Percentiles rank a stretch among this genome's conserved stretches.
Conservation (phyloP, 2,329 filamentous ascomycete species). For the Microcera coccophila region DNA sequence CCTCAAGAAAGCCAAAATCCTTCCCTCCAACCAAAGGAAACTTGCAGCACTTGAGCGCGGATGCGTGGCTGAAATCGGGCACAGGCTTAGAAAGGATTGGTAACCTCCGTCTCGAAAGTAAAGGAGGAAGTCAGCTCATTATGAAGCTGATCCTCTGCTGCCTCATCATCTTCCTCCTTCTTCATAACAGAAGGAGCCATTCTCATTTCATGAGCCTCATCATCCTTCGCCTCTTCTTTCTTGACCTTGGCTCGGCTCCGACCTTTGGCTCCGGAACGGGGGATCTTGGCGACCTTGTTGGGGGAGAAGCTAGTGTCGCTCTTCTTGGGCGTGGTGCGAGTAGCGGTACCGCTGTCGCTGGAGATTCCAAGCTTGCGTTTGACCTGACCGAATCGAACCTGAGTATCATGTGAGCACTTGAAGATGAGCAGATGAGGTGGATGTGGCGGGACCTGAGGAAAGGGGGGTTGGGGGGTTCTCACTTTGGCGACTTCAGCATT, state of each 20-base stretch:
- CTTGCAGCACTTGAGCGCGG: too few relatives aligned
- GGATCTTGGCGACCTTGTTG: constrained; percentile 31
- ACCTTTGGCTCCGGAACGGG: constrained; percentile 22
- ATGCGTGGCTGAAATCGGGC: too few relatives aligned
- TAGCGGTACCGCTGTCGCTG: constrained; percentile 19
- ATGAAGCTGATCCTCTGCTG: constrained; percentile 7
- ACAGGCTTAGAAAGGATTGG: too few relatives aligned
- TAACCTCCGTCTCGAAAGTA: too few relatives aligned
- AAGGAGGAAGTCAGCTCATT: too few relatives aligned
- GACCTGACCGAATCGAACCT: constrained; percentile 49
- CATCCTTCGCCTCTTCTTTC: constrained; percentile 16
- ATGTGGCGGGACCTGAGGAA: background rate
- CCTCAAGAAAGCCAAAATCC: too few relatives aligned
- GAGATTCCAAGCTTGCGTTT: constrained; percentile 44
- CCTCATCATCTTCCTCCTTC: constrained; percentile 17
- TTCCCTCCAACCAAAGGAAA: too few relatives aligned
- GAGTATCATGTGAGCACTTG: constrained; percentile 3
- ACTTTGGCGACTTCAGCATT: constrained; percentile 45
- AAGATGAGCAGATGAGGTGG: background rate
- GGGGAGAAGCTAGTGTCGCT: constrained; percentile 20
- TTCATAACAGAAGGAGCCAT: constrained; percentile 13
- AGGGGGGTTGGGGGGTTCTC: constrained; percentile 6
- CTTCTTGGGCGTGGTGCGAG: constrained; percentile 7
- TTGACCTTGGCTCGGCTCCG: constrained; percentile 24
- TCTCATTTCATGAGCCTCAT: constrained; percentile 3